phyloP scores from a whole-genome alignment of 2,329 filamentous ascomycete genomes.

The Amylocarpus encephaloides region DNA sequence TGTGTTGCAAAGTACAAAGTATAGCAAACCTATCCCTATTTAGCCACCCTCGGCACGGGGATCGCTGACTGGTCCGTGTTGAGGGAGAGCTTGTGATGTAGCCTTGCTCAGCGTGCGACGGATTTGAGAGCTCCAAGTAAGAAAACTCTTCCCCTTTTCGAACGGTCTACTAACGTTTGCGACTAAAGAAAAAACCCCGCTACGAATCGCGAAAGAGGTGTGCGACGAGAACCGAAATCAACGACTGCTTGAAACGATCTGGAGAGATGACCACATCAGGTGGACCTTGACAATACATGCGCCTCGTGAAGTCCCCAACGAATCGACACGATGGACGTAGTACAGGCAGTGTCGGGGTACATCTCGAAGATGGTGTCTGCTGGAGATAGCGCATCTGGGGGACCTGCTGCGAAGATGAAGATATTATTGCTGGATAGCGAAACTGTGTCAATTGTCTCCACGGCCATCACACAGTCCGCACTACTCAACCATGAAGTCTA shows the following conservation, averaged over 20 bases:
- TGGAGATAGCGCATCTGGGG: conserved; percentile 62
- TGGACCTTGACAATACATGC: conserved; percentile 14
- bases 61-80: conserved; percentile 1
- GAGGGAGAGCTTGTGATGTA: neutral
- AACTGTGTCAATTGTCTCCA: conserved; percentile 89
- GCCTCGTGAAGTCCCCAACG: neutral
- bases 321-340: conserved; percentile 71
- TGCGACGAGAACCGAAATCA: neutral
- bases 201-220: neutral
- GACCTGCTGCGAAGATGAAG: conserved; percentile 90
- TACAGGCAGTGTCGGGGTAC: conserved; percentile 88
- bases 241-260: neutral
- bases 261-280: conserved; percentile 20
- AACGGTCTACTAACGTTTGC: too few species aligned
- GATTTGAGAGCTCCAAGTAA: too few species aligned
- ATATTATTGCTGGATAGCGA: conserved; percentile 89
- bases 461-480: conserved; percentile 89
- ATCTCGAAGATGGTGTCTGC: conserved; percentile 91
- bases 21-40: neutral
- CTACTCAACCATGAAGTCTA: conserved; percentile 96
- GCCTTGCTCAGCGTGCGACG: too few species aligned
- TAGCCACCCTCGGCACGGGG: neutral
- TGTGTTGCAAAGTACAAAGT: too few species aligned
- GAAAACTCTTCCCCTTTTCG: too few species aligned
- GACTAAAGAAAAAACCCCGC: too few species aligned